These are phyloP conservation scores for Herpetospermum pedunculosum DNA, from an alignment of 306 rosid species.

Conservation along the genomic window DNA sequence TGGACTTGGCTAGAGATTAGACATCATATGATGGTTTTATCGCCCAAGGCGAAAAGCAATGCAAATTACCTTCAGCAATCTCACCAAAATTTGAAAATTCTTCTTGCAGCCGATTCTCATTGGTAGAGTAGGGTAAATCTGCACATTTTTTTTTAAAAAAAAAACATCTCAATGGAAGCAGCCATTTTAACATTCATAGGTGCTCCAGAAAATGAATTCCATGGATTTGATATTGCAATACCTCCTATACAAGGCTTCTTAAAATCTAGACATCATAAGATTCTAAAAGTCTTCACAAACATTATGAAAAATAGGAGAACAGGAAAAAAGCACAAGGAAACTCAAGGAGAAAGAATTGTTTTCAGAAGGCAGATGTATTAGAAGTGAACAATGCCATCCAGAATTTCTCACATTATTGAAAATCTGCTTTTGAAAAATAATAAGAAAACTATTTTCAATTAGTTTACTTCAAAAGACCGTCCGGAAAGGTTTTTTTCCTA, in stretches of 20 bases:
- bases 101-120: slow-evolving; percentile 45
- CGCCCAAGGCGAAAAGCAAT: not conserved
- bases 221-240: not conserved
- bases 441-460: not conserved
- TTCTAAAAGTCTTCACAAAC: not conserved
- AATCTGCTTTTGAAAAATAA: not conserved
- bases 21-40: not conserved
- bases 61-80: slow-evolving; percentile 66
- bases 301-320: not conserved
- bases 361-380: not conserved
- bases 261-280: not conserved
- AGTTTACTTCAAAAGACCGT: not conserved
- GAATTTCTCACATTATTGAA: not conserved
- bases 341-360: not conserved
- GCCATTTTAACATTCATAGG: not conserved
- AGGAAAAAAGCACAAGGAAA: not conserved
- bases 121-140: slow-evolving; percentile 75
- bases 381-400: not conserved
- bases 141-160: slow-evolving; percentile 7
- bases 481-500: not conserved
- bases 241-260: not conserved
- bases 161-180: not conserved
- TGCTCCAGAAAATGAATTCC: not conserved
- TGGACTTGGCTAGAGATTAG: not conserved
- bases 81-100: slow-evolving; percentile 70